phyloP scores from a whole-genome alignment of 495 filamentous ascomycete species.

The Sordaria brevicollis region DNA sequence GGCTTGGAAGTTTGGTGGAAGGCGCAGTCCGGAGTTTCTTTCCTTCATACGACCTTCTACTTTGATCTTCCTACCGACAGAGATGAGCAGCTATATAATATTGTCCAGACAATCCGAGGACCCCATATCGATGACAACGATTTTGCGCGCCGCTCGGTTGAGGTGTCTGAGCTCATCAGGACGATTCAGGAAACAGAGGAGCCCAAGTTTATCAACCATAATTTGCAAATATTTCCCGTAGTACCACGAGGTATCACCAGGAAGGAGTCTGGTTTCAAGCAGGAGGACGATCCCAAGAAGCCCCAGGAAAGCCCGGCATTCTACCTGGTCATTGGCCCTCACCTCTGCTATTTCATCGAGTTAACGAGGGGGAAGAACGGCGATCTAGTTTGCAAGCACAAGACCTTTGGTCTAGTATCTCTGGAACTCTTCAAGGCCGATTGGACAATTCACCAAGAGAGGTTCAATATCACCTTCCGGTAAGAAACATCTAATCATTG shows the following conservation, averaged over 20 bases:
- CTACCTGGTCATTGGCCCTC: conserved; percentile 76
- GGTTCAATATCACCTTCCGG: conserved; percentile 77
- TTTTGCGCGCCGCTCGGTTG: conserved; percentile 41
- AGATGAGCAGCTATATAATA: conserved; percentile 62
- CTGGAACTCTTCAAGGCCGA: conserved; percentile 39
- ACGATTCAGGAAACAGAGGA: conserved; percentile 53
- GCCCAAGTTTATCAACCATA: conserved; percentile 56
- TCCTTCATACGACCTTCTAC: conserved; percentile 47
- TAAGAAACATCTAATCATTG: conserved; percentile 25
- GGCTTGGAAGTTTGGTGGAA: conserved; percentile 79
- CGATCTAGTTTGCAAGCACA: conserved; percentile 32
- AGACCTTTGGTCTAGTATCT: conserved; percentile 61
- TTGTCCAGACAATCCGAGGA: conserved; percentile 48
- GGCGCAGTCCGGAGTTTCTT: conserved; percentile 46
- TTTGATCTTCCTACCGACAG: conserved; percentile 63
- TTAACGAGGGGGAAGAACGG: conserved; percentile 41
- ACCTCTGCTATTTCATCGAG: conserved; percentile 73
- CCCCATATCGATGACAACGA: conserved; percentile 24
- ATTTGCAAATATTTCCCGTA: conserved; percentile 74
- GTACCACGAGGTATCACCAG: conserved; percentile 59
- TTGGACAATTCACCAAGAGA: conserved; percentile 56
- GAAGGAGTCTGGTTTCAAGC: conserved; percentile 31
- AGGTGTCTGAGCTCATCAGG: conserved; percentile 36
- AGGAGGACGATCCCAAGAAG: conserved; percentile 36
- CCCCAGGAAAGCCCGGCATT: conserved; percentile 74